Base-by-base conservation (phyloP, 1,139 yeast genomes). In the Yamadazyma kanchanaburiensis region DNA sequence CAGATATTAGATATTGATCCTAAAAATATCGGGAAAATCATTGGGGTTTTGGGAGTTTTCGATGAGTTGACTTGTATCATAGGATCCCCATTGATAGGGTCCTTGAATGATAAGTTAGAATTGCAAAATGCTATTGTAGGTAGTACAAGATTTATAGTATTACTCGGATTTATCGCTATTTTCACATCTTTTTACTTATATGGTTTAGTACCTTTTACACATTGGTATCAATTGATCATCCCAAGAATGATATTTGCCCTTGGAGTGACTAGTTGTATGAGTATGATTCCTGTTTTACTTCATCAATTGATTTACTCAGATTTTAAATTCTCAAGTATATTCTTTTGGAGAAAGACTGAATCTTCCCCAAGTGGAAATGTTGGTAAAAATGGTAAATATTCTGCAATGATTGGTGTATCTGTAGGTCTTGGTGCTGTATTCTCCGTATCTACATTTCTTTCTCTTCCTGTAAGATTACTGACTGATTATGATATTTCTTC, bases 361-460 rank as follows among this genome's bases (percentile, higher is more conserved):
- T 9, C 23, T 10, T 26, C 31, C 10, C 19, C 21, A 6, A 15
- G 18, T 4, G 21, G 27, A 12, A 45, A 43, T 24, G 25, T 32
- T 3, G 37, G 42, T 12, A 60, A 60, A 33, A 75, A 70, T 42
- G 86, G 86, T 2, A 72, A 68, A 41, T 58, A 69, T 34, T 69
- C 83, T 0, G 82, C 86, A 0, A 45, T 77, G 24, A 69, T 81
- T 27, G 89, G 89, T 0, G 51, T 79, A 4, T 59, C 72, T 27
- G 65, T 84, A 9, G 89, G 89, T 0, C 45, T 77, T 9, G 91
- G 91, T 22, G 91, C 89, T 1, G 68, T 77, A 1, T 73, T 74
- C 39, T 60, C 81, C 0, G 81, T 76, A 2, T 53, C 70, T 1
- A 52, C 59, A 22, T 69, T 73, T 30, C 50, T 77, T 18, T 66